Evolutionary conservation across 306 rosid genomes (phyloP), one percentile per base, ranked within the genome.

Genomic region (Senna siamea): DNA sequence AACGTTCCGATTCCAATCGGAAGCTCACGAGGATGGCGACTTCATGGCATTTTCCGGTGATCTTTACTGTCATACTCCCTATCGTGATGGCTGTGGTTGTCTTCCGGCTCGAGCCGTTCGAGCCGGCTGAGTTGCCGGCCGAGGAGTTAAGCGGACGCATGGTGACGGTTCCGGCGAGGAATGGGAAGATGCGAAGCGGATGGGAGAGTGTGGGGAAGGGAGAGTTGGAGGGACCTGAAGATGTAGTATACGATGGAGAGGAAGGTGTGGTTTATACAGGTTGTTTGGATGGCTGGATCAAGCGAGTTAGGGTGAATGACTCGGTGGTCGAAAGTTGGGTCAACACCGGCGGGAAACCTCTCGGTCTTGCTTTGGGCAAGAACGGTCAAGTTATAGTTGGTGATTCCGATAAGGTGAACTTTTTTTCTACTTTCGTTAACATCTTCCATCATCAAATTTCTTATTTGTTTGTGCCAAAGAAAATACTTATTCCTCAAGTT

Each of bases 221-320:
- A 8, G 28, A 51, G 1, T 38, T 90, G 81, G 8, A 0, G 18
- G 90, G 72, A 1, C 85, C 92, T 0, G 93, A 90, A 20, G 93
- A 87, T 69, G n/a, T 90, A 7, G 82, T 77, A 11, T 87, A 84
- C 13, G 85, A 90, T 44, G 46, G 85, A 0, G 62, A 3, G 23
- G 15, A 23, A 3, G 74, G 93, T 35, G 67, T 87, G 12, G 19
- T 93, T 55, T 90, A 93, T 73, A 90, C 97, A 0, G 88, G 98
- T 0, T 89, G 95, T 37, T 77, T 7, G 2, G 96, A 89, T 28
- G 96, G 97, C 72, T 93, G 96, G 98, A 52, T 93, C 23, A 90
- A 85, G 80, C 87, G 85, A 79, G 75, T 90, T n/a, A 80, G 63
- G 15, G 28, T 83, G 58, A 85, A 79, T 48, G 81, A 85, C 82